A percentile compares a stretch with the other conserved stretches of the same genome.
Conservation (phyloP, 805 yeast genomes). For the Candida insectalens region DNA sequence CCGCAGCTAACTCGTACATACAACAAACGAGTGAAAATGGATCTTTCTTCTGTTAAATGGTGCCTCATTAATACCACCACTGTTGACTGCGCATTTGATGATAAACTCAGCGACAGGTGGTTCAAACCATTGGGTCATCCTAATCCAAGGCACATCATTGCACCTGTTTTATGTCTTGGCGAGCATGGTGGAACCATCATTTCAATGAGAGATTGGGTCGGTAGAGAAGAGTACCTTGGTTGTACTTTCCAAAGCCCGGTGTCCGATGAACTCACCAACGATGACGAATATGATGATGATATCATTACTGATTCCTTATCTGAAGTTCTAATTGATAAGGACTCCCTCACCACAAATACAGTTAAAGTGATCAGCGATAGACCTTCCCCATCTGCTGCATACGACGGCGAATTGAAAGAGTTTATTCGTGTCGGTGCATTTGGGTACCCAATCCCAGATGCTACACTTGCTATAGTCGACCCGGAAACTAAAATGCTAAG, state of each 20-base stretch:
- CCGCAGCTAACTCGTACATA: slow-evolving; percentile 80
- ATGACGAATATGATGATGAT: slow-evolving; percentile 20
- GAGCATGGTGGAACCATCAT: slow-evolving; percentile 97
- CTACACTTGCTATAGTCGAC: slow-evolving; percentile 86
- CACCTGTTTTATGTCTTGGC: slow-evolving; percentile 80
- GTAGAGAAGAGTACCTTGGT: slow-evolving; percentile 55
- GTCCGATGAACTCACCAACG: slow-evolving; percentile 26
- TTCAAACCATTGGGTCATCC: slow-evolving; percentile 81
- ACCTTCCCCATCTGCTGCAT: slow-evolving; percentile 42
- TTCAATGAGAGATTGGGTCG: slow-evolving; percentile 86
- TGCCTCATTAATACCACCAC: slow-evolving; percentile 82
- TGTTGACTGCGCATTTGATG: slow-evolving; percentile 89
- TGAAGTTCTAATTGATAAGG: slow-evolving; percentile 64
- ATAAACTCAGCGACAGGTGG: slow-evolving; percentile 83
- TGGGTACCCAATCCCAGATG: slow-evolving; percentile 92
- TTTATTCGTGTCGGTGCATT: slow-evolving; percentile 76
- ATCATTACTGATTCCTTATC: slow-evolving; percentile 28
- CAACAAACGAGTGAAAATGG: slow-evolving; percentile 64
- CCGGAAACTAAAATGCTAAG: slow-evolving; percentile 80
- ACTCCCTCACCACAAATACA: slow-evolving; percentile 60
- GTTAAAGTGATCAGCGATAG: slow-evolving; percentile 56
- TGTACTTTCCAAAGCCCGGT: slow-evolving; percentile 29
- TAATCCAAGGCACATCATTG: slow-evolving; percentile 63
- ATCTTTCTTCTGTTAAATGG: slow-evolving; percentile 76
- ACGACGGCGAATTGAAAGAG: slow-evolving; percentile 29